phyloP scores from a whole-genome alignment of 1,139 yeast species.

The Zygosaccharomyces pseudobailii region DNA sequence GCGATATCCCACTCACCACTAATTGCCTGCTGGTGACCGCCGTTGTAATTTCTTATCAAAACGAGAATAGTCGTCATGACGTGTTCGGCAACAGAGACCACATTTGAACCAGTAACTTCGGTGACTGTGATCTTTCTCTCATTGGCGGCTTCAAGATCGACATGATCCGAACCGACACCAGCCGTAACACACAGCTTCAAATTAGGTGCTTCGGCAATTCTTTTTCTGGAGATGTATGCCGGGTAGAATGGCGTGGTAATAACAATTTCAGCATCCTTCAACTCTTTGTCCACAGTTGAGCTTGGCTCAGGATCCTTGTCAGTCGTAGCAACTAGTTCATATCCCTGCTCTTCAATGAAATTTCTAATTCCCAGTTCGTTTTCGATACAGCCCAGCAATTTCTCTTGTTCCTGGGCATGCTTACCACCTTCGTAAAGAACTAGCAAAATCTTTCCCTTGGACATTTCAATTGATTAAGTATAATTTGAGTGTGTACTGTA shows the following conservation, averaged over 20 bases:
- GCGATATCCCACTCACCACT: slow-evolving; percentile 34
- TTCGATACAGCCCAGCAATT: slow-evolving; percentile 1
- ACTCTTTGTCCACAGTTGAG: slow-evolving; percentile 57
- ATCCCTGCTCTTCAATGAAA: slow-evolving; percentile 64
- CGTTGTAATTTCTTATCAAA: slow-evolving; percentile 71
- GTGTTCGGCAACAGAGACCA: slow-evolving; percentile 77
- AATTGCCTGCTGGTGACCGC: slow-evolving; percentile 67
- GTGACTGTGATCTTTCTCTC: slow-evolving; percentile 57
- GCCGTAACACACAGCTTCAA: slow-evolving; percentile 29
- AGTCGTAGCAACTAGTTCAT: slow-evolving; percentile 59
- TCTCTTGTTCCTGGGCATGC: neutral
- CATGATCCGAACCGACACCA: slow-evolving; percentile 64
- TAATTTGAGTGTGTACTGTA: no score
- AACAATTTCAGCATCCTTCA: slow-evolving; percentile 67
- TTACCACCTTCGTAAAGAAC: neutral
- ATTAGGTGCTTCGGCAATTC: slow-evolving; percentile 67
- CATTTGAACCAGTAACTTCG: slow-evolving; percentile 73
- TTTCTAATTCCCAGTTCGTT: slow-evolving; percentile 43
- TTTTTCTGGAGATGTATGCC: slow-evolving; percentile 62
- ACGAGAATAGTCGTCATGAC: slow-evolving; percentile 69
- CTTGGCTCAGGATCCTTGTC: slow-evolving; percentile 60
- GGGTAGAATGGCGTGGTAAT: slow-evolving; percentile 86
- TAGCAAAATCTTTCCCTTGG: neutral
- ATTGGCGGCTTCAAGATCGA: slow-evolving; percentile 70
- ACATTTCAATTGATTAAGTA: neutral